A percentile compares a stretch with the other conserved stretches of the same genome.
phyloP scores from a whole-genome alignment of 2,329 filamentous ascomycete species.

The Ceratocystis diversiconidia region DNA sequence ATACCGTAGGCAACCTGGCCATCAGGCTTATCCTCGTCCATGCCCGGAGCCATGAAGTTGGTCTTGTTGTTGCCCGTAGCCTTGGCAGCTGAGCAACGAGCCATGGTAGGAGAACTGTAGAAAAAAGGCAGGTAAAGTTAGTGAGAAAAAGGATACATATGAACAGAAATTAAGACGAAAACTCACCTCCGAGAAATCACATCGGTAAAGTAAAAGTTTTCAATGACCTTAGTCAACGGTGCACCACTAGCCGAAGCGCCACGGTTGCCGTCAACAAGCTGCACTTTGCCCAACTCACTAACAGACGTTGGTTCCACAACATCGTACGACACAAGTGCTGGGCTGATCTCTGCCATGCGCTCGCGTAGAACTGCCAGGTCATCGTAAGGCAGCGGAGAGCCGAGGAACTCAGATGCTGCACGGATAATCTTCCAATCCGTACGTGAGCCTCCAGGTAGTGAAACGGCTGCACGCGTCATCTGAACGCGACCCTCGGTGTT shows the following conservation, averaged over 20 bases:
- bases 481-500: slow-evolving; percentile 97
- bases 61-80: slow-evolving; percentile 63
- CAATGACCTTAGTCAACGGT: slow-evolving; percentile 70
- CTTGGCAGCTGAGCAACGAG: slow-evolving; percentile 88
- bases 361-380: slow-evolving; percentile 79
- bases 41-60: slow-evolving; percentile 63
- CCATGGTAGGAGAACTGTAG: slow-evolving; percentile 90
- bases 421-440: slow-evolving; percentile 99
- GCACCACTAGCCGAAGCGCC: slow-evolving; percentile 57
- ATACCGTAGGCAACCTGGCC: slow-evolving; percentile 46
- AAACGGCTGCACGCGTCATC: slow-evolving; percentile 79
- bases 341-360: slow-evolving; percentile 90
- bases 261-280: slow-evolving; percentile 94
- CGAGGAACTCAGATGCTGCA: slow-evolving; percentile 81
- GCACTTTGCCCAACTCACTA: slow-evolving; percentile 69
- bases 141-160: neutral
- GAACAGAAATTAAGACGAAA: neutral
- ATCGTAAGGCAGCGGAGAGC: slow-evolving; percentile 77
- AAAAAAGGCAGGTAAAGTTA: neutral
- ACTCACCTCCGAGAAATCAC: slow-evolving; percentile 85
- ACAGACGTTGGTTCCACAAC: slow-evolving; percentile 71
- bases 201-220: slow-evolving; percentile 98
- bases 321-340: slow-evolving; percentile 78
- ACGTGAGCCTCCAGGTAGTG: slow-evolving; percentile 73
- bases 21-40: slow-evolving; percentile 47